A percentile compares a stretch with the other conserved stretches of the same genome.
phyloP scores from a whole-genome alignment of 1,284 basidiomycete genomes.

The Porphyrellus sp. region DNA sequence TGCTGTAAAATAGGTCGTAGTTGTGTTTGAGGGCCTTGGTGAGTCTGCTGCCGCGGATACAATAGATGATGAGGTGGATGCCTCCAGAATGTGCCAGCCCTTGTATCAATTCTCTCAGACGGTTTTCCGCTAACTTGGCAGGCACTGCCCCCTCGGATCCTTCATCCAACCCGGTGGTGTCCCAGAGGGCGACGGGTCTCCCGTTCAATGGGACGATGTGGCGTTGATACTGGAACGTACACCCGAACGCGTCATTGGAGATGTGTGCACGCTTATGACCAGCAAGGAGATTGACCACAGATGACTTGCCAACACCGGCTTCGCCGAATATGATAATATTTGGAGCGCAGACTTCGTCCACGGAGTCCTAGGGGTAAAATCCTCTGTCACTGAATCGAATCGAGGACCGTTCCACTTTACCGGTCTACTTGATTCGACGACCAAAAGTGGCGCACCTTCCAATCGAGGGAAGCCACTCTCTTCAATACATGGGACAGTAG shows the following conservation, averaged over 20 bases:
- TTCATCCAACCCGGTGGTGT: constrained; percentile 10
- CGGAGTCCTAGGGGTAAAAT: neutral
- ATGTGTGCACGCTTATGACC: neutral
- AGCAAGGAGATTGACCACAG: constrained; percentile 11
- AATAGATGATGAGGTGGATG: constrained; percentile 34
- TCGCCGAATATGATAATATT: constrained; percentile 12
- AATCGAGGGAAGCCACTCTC: too few relatives aligned
- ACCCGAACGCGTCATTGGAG: constrained; percentile 3
- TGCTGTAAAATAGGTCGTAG: constrained; percentile 21
- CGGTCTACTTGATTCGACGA: too few relatives aligned
- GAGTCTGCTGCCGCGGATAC: constrained; percentile 26
- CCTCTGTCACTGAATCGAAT: neutral
- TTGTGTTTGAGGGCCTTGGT: constrained; percentile 16
- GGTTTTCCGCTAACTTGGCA: constrained; percentile 5
- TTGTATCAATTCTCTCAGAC: constrained; percentile 4
- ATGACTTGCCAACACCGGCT: constrained; percentile 9
- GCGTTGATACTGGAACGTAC: constrained; percentile 3
- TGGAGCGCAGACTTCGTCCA: neutral
- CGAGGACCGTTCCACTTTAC: neutral
- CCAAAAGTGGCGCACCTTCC: too few relatives aligned
- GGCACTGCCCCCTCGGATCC: constrained; percentile 10
- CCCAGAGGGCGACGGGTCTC: neutral
- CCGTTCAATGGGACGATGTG: neutral
- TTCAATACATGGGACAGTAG: too few relatives aligned
- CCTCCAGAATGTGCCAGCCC: constrained; percentile 15